Percentiles rank a stretch among this genome's conserved stretches.
phyloP scores from a whole-genome alignment of 2,329 filamentous ascomycete species.

The Phaeosphaeriaceae sp. region DNA sequence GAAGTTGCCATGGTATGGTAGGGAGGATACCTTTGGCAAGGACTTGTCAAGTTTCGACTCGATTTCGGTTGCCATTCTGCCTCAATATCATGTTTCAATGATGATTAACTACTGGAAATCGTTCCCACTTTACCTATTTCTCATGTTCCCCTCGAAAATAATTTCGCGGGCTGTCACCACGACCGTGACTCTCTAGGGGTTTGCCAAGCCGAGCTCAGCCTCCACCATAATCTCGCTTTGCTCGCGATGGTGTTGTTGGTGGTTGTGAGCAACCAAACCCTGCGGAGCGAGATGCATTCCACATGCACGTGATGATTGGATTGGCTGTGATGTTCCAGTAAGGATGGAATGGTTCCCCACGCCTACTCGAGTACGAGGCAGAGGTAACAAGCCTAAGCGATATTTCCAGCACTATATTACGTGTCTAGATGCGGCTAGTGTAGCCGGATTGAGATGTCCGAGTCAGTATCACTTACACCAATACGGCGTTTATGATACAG shows the following conservation, averaged over 20 bases:
- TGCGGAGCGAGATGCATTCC: not conserved
- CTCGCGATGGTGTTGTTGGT: slow-evolving; percentile 13
- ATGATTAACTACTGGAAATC: not conserved
- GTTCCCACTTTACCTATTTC: not conserved
- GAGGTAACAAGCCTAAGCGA: not conserved
- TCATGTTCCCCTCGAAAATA: no score
- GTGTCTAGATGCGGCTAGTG: no score
- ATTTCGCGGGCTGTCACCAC: not conserved
- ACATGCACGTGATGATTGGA: not conserved
- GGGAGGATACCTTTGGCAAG: no score
- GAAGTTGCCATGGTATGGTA: no score
- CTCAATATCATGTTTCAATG: no score
- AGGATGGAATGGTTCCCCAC: no score
- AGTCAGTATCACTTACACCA: not conserved
- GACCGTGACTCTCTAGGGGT: not conserved
- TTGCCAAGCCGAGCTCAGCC: slow-evolving; percentile 22
- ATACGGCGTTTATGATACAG: slow-evolving; percentile 15
- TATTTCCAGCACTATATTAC: not conserved
- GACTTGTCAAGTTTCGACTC: no score
- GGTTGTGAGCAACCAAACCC: not conserved
- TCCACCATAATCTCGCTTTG: slow-evolving; percentile 23
- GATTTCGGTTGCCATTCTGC: no score
- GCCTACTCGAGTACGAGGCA: not conserved
- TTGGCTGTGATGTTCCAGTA: not conserved
- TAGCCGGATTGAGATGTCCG: not conserved